Base-by-base conservation (phyloP, 2,329 filamentous ascomycete species). In the Monosporascus sp. region DNA sequence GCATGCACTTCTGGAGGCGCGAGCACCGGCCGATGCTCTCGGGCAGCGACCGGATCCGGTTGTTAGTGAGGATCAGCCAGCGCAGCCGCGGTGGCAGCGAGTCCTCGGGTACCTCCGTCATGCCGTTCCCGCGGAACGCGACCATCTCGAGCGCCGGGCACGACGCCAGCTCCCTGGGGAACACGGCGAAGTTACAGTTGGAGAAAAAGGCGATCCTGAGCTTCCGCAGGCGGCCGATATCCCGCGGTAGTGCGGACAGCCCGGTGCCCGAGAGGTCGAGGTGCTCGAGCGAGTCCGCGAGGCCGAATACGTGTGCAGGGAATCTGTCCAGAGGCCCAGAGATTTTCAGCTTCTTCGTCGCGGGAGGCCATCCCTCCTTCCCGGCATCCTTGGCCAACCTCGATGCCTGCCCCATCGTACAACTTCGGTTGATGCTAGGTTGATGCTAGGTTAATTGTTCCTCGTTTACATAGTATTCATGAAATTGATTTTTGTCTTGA, bases 51-150 rank as follows among this genome's bases (percentile, higher is more conserved):
- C 55, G 54, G 41, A 79, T 69, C 39, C 60, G 55, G 61, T 79
- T 79, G 58, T 74, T 70, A 18, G 76, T 78, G 14, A 79, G 63
- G 50, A 78, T 77, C 39, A 79, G 63, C 72, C 74, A 77, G n/a
- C 74, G 67, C 18, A 79, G 65, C 9, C 62, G 69, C 7, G 67
- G 66, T 8, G 76, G 76, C 18, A 79, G 62, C 14, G 72, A 60
- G 35, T 66, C 65, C 54, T 75, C 73, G 15, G 73, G 72, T 25
- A 78, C 65, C 6, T 59, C 58, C 7, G 58, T 58, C 74, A 79
- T 78, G 50, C 62, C 61, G 62, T 79, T 79, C 54, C 64, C 64
- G 20, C 74, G 74, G 56, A 79, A 78, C 5, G 73, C 75, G 37
- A 77, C 71, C 72, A 77, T 78, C 59, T 77, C 74, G n/a, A 79